Base-by-base conservation (phyloP, 108 stramenopile genomes). In the Skeletonema costatum region DNA sequence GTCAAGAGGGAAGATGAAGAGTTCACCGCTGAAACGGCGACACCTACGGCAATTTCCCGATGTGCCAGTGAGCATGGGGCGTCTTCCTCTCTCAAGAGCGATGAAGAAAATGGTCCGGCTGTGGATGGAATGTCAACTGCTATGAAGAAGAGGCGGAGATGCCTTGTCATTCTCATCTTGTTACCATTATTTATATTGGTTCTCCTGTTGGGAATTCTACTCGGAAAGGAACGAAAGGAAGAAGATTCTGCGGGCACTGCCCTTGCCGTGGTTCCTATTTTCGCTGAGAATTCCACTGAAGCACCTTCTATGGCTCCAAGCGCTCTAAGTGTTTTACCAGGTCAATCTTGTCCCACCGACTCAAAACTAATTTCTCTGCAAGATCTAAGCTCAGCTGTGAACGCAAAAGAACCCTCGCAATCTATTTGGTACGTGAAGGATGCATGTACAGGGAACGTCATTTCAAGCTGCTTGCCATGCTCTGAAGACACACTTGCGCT, bases 401-500 rank as follows among this genome's bases (percentile, higher is more conserved):
- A 16, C 3, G 44, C 44, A 12, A 12, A 46, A 14, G 44, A 68
- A 48, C 8, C 8, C 29, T 68, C 29, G 30, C 42, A 21, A 68
- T 48, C 32, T n/a, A 66, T 72, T 44, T 81, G 80, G 80, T 38
- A 21, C 30, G 39, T 81, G 8, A 61, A 56, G 30, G 68, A 81
- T 21, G 60, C 73, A 56, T 81, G 80, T 33, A 70, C 73, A 33
- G 80, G 51, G n/a, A 39, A 64, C 6, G 68, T 73, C 14, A 65
- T 81, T 42, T 31, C 38, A 10, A 66, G 64, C 51, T 81, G 80
- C 58, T 42, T 70, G 33, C 71, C 71, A n/a, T 80, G 78, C 53
- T 31, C 31, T 25, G 9, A 46, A 1, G 3, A 3, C 3, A 46
- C 3, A 4, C 14, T 46, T 46, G 44, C 4, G 2, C 11, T 46